Evolutionary conservation across 2,329 filamentous ascomycete species (phyloP).

Genomic region (Aspergillus puulaauensis): DNA sequence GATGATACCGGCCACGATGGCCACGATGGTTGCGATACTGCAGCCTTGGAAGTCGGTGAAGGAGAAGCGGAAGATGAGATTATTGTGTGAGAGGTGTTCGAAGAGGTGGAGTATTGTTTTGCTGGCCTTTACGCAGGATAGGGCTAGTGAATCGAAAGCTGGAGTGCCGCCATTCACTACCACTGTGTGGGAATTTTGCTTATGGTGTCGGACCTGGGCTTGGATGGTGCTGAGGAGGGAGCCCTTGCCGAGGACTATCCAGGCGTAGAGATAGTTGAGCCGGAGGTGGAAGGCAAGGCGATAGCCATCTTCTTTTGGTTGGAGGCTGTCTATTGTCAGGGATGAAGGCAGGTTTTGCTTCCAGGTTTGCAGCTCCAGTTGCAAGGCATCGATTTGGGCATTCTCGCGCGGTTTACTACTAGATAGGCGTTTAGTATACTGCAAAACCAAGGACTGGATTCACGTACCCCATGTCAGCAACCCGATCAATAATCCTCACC

Average conservation of each 20-base stretch:
- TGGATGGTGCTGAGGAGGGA: conserved; percentile 24
- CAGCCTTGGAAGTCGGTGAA: conserved; percentile 44
- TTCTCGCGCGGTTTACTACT: not conserved
- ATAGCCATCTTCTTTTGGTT: conserved; percentile 28
- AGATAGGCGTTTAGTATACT: not conserved
- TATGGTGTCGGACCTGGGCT: not conserved
- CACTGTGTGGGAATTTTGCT: not conserved
- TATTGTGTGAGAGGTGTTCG: conserved; percentile 25
- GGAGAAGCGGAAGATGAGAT: conserved; percentile 33
- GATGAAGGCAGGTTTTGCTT: not conserved
- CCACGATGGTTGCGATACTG: conserved; percentile 39
- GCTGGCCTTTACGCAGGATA: conserved; percentile 27
- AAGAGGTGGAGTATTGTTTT: not conserved
- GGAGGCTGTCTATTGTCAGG: conserved; percentile 28
- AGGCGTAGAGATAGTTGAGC: conserved; percentile 39
- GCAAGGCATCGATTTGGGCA: not conserved
- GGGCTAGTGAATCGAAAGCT: conserved; percentile 16
- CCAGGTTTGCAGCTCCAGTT: not conserved
- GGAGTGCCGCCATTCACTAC: not conserved
- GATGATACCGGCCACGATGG: conserved; percentile 31
- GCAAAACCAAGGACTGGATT: not conserved
- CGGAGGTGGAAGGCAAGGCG: conserved; percentile 37
- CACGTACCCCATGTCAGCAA: not conserved
- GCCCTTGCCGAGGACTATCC: conserved; percentile 39
- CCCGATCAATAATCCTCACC: conserved; percentile 29